Evolutionary conservation across 2,329 filamentous ascomycete species (phyloP).

Genomic region (Diaporthe sp.): DNA sequence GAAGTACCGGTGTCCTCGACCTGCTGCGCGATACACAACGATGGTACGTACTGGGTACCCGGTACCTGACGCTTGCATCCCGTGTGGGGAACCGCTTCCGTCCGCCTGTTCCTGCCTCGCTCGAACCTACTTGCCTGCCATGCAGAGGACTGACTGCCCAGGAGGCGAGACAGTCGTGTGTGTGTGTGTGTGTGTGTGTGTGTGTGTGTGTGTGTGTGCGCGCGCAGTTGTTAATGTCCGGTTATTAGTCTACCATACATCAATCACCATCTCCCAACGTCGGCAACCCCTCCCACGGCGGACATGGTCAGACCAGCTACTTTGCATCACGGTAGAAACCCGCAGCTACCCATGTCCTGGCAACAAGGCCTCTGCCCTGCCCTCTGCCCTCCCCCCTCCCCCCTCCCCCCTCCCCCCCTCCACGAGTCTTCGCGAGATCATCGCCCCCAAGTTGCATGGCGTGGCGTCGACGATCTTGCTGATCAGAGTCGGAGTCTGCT

Average conservation of each 20-base stretch:
- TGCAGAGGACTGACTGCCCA: not conserved
- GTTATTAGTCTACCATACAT: not conserved
- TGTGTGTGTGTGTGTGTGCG: not conserved
- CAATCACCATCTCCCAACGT: not conserved
- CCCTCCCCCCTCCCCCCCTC: not conserved
- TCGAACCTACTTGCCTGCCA: slow-evolving; percentile 4
- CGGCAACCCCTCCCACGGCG: not conserved
- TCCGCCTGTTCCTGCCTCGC: slow-evolving; percentile 3
- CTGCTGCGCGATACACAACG: not conserved
- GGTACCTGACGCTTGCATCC: not conserved
- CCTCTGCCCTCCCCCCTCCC: not conserved
- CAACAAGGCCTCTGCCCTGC: slow-evolving; percentile 5
- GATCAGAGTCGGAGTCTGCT: slow-evolving; percentile 22
- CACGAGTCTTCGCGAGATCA: slow-evolving; percentile 20
- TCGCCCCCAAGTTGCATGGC: slow-evolving; percentile 25
- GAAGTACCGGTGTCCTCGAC: not conserved
- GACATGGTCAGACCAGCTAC: slow-evolving; percentile 9
- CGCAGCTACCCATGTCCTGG: slow-evolving; percentile 21
- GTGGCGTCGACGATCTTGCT: slow-evolving; percentile 23
- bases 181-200: not conserved
- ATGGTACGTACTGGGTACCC: not conserved
- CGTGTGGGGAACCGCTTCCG: slow-evolving; percentile 23
- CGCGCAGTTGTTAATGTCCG: not conserved
- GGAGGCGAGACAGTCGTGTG: not conserved
- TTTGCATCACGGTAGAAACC: not conserved